phyloP scores from a whole-genome alignment of 2,329 filamentous ascomycete genomes.

The Chrysosporium keratinophilum region DNA sequence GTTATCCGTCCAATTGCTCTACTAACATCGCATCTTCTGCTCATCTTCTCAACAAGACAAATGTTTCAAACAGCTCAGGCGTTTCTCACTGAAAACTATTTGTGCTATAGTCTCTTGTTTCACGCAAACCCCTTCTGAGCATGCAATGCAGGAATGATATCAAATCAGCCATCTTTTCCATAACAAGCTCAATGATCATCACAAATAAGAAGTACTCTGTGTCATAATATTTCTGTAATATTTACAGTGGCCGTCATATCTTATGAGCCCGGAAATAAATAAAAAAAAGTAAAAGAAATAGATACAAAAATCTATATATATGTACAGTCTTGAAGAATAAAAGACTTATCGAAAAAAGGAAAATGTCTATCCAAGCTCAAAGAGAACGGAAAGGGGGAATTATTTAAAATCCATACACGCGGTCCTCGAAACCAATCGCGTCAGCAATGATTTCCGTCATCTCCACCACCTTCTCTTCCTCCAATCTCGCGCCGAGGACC shows the following conservation, averaged over 20 bases:
- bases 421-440: slow-evolving; percentile 2
- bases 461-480: slow-evolving; percentile 41
- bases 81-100: too few species aligned
- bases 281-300: neutral
- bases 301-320: neutral
- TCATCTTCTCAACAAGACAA: too few species aligned
- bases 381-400: neutral
- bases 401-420: slow-evolving; percentile 2
- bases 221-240: too few species aligned
- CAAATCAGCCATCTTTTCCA: neutral
- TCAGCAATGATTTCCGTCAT: slow-evolving; percentile 20
- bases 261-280: neutral
- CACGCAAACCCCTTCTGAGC: too few species aligned
- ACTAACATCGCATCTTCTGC: too few species aligned
- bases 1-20: too few species aligned
- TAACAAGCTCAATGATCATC: neutral
- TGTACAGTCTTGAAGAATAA: neutral
- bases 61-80: too few species aligned
- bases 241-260: too few species aligned
- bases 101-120: too few species aligned
- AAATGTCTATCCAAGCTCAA: slow-evolving; percentile 1
- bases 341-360: neutral
- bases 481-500: slow-evolving; percentile 38
- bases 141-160: neutral
- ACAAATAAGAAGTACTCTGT: neutral